Conservation (phyloP, 1,284 basidiomycete species). For the Ustilago vetiveriae region DNA sequence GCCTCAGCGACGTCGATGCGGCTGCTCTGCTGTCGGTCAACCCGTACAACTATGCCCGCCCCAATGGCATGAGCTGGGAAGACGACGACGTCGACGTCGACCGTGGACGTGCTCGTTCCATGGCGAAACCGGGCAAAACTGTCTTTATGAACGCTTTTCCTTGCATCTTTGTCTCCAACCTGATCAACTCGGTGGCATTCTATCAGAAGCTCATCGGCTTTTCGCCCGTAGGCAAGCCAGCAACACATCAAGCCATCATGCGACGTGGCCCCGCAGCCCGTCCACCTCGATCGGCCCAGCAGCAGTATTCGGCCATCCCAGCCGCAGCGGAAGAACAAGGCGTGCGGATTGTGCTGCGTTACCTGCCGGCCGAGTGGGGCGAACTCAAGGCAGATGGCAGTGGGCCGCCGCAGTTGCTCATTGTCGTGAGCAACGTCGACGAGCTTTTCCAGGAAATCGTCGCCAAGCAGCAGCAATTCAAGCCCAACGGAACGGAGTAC, state of each 20-base stretch:
- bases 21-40: constrained; percentile 41
- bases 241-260: constrained; percentile 34
- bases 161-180: constrained; percentile 39
- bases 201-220: constrained; percentile 49
- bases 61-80: constrained; percentile 31
- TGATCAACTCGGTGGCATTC: constrained; percentile 37
- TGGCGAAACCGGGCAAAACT: constrained; percentile 18
- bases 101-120: constrained; percentile 9
- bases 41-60: constrained; percentile 34
- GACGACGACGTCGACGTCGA: constrained; percentile 49
- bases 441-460: constrained; percentile 42
- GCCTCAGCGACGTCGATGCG: constrained; percentile 40
- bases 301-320: constrained; percentile 36
- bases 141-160: constrained; percentile 40
- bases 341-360: constrained; percentile 38
- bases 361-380: constrained; percentile 42
- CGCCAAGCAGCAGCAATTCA: constrained; percentile 39
- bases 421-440: constrained; percentile 46
- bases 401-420: constrained; percentile 39
- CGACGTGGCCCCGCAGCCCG: constrained; percentile 36
- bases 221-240: constrained; percentile 40
- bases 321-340: constrained; percentile 34
- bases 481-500: constrained; percentile 47
- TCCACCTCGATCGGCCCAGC: constrained; percentile 18
- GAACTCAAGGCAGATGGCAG: constrained; percentile 42